Conservation (phyloP, 805 yeast species). For the Yarrowia phangngaensis region DNA sequence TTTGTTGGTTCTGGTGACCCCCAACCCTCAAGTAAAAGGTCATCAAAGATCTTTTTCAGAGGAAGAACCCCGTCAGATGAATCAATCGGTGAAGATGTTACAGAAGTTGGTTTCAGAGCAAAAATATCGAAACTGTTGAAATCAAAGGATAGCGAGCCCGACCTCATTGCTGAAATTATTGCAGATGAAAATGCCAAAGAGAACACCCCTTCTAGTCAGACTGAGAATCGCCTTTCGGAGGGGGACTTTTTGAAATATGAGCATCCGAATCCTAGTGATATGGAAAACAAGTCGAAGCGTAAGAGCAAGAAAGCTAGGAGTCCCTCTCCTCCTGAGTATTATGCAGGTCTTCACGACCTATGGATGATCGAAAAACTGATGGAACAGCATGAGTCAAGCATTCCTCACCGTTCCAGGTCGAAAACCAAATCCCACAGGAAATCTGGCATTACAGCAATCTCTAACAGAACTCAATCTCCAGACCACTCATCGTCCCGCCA, state of each 20-base stretch:
- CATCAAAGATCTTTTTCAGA: slow-evolving; percentile 5
- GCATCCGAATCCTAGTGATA: neutral
- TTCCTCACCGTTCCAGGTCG: slow-evolving; percentile 1
- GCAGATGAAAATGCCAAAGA: slow-evolving; percentile 4
- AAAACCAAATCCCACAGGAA: neutral
- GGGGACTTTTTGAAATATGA: neutral
- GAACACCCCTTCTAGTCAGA: neutral
- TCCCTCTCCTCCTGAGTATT: neutral
- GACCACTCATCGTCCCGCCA: too few relatives aligned
- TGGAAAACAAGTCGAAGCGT: neutral
- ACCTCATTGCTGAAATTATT: neutral
- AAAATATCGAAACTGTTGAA: slow-evolving; percentile 12
- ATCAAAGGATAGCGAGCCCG: slow-evolving; percentile 4
- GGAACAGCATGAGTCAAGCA: neutral
- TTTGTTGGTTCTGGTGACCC: too few relatives aligned
- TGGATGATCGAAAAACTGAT: neutral
- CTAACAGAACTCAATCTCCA: too few relatives aligned
- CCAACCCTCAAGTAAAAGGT: neutral
- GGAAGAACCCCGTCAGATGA: neutral
- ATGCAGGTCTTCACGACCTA: neutral
- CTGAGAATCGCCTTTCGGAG: neutral
- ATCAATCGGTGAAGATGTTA: slow-evolving; percentile 7
- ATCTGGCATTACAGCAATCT: too few relatives aligned
- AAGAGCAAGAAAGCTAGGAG: slow-evolving; percentile 8
- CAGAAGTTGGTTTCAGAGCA: slow-evolving; percentile 12